phyloP scores from a whole-genome alignment of 1,139 yeast species.

The Suhomyces kunorum region DNA sequence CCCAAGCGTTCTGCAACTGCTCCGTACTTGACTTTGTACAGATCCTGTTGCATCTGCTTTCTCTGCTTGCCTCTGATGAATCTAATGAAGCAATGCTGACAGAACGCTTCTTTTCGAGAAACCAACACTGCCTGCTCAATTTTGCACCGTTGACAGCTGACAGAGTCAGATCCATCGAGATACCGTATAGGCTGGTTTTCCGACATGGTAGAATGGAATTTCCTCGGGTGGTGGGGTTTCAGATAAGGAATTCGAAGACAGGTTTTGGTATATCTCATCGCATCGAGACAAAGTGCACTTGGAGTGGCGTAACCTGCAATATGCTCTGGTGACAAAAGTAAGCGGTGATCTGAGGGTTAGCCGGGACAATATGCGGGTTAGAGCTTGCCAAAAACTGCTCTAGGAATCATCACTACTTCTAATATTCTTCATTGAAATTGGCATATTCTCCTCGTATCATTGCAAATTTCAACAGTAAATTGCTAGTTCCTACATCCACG shows the following conservation, averaged over 20 bases:
- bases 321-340: too few relatives aligned
- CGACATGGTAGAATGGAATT: slow-evolving; percentile 1
- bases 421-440: too few relatives aligned
- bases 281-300: slow-evolving; percentile 2
- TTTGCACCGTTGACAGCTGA: slow-evolving; percentile 54
- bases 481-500: not conserved
- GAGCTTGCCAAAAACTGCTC: not conserved
- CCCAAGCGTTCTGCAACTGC: slow-evolving; percentile 30
- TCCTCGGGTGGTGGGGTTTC: not conserved
- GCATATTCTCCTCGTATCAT: too few relatives aligned
- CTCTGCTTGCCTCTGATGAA: slow-evolving; percentile 80
- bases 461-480: too few relatives aligned
- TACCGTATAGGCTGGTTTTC: slow-evolving; percentile 22
- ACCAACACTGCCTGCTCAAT: slow-evolving; percentile 44
- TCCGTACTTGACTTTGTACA: slow-evolving; percentile 67
- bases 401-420: not conserved
- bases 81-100: slow-evolving; percentile 67
- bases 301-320: slow-evolving; percentile 1
- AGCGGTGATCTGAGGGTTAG: not conserved
- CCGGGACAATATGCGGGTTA: not conserved
- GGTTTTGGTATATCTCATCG: slow-evolving; percentile 8
- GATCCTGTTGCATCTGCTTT: slow-evolving; percentile 69
- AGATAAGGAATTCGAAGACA: not conserved
- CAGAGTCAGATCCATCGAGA: slow-evolving; percentile 15
- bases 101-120: slow-evolving; percentile 72